Evolutionary conservation across 2,329 filamentous ascomycete species (phyloP).

Genomic region (Phialemonium atrogriseum): DNA sequence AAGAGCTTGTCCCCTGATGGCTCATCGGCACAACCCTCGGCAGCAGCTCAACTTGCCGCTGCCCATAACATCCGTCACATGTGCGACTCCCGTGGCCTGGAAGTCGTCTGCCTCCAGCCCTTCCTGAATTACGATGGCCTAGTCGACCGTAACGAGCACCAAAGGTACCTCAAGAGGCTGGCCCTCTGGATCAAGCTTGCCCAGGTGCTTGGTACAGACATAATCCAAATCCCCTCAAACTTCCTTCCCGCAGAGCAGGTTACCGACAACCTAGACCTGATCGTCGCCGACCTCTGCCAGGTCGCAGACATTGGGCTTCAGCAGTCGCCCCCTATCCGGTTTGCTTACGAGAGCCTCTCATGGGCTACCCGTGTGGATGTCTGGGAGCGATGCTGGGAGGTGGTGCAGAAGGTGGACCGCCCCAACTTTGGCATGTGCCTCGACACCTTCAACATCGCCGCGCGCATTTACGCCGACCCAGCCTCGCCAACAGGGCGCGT

Average conservation of each 20-base stretch:
- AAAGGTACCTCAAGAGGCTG: conserved; percentile 51
- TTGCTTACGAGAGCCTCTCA: conserved; percentile 66
- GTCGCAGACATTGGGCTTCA: conserved; percentile 59
- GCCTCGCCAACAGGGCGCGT: conserved; percentile 40
- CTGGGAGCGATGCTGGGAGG: conserved; percentile 66
- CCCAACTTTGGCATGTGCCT: conserved; percentile 70
- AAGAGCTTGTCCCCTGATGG: conserved; percentile 11
- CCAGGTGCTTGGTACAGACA: conserved; percentile 55
- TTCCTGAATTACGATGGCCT: conserved; percentile 75
- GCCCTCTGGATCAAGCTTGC: conserved; percentile 62
- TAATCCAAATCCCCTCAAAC: conserved; percentile 67
- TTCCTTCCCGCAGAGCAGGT: conserved; percentile 47
- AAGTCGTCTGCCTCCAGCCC: conserved; percentile 63
- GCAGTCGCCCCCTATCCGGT: conserved; percentile 49
- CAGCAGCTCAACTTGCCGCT: conserved; percentile 34
- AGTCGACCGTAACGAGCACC: conserved; percentile 50
- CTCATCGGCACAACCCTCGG: conserved; percentile 9
- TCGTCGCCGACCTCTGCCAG: conserved; percentile 53
- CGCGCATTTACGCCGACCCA: conserved; percentile 63
- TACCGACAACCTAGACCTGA: conserved; percentile 40
- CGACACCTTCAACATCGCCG: conserved; percentile 73
- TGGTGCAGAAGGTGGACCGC: conserved; percentile 56
- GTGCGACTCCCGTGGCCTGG: conserved; percentile 45
- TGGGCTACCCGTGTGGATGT: conserved; percentile 64
- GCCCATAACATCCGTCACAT: conserved; percentile 48